Base-by-base conservation (phyloP, 2,329 filamentous ascomycete genomes). In the Fusarium oxysporum region DNA sequence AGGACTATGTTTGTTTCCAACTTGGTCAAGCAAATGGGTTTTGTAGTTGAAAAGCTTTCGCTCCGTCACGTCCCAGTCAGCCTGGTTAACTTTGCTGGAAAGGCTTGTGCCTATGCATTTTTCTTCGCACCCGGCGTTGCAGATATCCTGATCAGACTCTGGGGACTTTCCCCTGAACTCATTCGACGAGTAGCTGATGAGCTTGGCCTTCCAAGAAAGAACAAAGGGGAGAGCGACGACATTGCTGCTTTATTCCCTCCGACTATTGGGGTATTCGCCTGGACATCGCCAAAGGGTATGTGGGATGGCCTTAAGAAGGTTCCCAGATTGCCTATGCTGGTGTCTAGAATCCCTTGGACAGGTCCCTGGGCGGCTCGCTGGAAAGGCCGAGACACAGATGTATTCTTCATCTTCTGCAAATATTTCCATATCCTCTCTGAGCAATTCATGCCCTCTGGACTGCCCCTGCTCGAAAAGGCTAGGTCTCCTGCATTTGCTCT, bases 381-480 rank as follows among this genome's bases (percentile, higher is more conserved):
- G 95, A 92, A 90, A 69, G 95, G 95, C 19, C 90, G 91, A 5
- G 95, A 97, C 76, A 97, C 93, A 8, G 95, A 97, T 78, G 85
- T 98, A 38, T 94, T 97, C 79, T 97, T 96, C 82, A 92, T 97
- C 48, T 98, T 98, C 78, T 90, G 91, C 83, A 97, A 97, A 82
- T 92, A 96, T 79, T 97, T 93, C 76, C 93, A 96, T 80, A 88
- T 96, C 25, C 85, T 98, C 6, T 87, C 92, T 8, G 90, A 93
- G 44, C 93, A 96, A 67, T 92, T 93, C 73, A 85, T 93, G 75
- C 91, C 92, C 0, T 76, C 82, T 1, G 84, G 84, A 8, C 78
- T 91, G 35, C 84, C 88, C 5, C 80, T 90, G 21, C 76, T 82
- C 1, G 87, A 90, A 64, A 90, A 89, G 76, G 88, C 87, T 9